Percentiles rank a stretch among this genome's conserved stretches.
Conservation (phyloP, 306 rosid species). For the Comarum palustre region DNA sequence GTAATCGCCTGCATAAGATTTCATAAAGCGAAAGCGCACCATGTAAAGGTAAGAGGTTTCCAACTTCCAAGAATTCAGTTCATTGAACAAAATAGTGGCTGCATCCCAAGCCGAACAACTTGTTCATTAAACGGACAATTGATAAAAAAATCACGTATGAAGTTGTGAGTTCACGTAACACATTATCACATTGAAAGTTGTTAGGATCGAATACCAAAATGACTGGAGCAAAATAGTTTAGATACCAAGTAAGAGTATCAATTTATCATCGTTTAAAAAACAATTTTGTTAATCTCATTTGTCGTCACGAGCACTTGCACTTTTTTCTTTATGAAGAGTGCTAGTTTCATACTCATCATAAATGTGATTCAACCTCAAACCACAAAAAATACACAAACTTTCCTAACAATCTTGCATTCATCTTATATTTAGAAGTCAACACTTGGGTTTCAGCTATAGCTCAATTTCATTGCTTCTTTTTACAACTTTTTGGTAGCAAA, state of each 20-base stretch:
- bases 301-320: background rate
- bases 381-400: background rate
- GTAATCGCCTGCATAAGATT: slow-evolving; percentile 6
- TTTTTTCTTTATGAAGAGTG: too few relatives aligned
- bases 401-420: background rate
- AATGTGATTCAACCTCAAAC: too few relatives aligned
- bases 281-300: too few relatives aligned
- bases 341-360: too few relatives aligned
- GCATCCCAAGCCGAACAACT: too few relatives aligned
- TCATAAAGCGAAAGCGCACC: background rate
- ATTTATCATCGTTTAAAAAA: too few relatives aligned
- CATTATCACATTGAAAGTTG: background rate
- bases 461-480: background rate
- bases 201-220: background rate
- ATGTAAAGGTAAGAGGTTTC: background rate
- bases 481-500: background rate
- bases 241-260: too few relatives aligned
- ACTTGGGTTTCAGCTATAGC: background rate
- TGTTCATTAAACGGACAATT: too few relatives aligned
- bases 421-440: background rate
- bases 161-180: background rate
- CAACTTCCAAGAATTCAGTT: background rate
- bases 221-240: background rate
- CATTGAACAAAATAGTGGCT: too few relatives aligned
- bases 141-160: too few relatives aligned